Percentiles rank a stretch among this genome's conserved stretches.
phyloP scores from a whole-genome alignment of 192 early-diverging fungal species.

The Mortierella antarctica region DNA sequence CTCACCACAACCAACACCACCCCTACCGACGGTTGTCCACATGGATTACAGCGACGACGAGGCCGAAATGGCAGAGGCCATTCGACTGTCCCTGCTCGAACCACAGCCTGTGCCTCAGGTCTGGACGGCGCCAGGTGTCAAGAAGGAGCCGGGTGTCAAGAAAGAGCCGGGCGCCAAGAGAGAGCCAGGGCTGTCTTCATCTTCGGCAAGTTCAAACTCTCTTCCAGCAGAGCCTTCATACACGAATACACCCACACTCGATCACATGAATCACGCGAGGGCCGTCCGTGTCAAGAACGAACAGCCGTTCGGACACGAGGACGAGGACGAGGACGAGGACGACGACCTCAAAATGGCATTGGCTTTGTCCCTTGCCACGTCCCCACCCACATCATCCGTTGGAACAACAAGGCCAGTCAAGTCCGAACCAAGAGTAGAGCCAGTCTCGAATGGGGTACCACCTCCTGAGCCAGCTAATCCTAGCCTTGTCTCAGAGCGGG shows the following conservation, averaged over 20 bases:
- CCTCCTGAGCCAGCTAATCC: not conserved
- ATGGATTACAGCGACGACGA: slow-evolving; percentile 38
- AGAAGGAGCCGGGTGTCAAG: not conserved
- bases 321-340: slow-evolving; percentile 19
- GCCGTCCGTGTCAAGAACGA: not conserved
- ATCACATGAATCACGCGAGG: not conserved
- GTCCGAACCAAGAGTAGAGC: not conserved
- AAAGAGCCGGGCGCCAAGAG: too few species aligned
- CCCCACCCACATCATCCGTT: not conserved
- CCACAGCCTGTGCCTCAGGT: not conserved
- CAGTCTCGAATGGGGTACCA: not conserved
- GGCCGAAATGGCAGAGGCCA: slow-evolving; percentile 34
- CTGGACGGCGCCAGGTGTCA: not conserved
- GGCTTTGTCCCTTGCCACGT: slow-evolving; percentile 10
- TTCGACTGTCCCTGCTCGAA: slow-evolving; percentile 38
- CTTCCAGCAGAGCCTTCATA: too few species aligned
- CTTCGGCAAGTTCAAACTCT: too few species aligned
- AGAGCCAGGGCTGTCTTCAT: too few species aligned
- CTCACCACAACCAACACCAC: not conserved
- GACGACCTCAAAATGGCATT: slow-evolving; percentile 29
- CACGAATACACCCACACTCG: too few species aligned
- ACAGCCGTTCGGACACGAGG: not conserved
- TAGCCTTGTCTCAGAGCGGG: not conserved
- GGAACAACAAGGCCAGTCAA: not conserved
- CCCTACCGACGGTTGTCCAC: not conserved